phyloP scores from a whole-genome alignment of 2,329 filamentous ascomycete species.

The Ceratocystis destructans region DNA sequence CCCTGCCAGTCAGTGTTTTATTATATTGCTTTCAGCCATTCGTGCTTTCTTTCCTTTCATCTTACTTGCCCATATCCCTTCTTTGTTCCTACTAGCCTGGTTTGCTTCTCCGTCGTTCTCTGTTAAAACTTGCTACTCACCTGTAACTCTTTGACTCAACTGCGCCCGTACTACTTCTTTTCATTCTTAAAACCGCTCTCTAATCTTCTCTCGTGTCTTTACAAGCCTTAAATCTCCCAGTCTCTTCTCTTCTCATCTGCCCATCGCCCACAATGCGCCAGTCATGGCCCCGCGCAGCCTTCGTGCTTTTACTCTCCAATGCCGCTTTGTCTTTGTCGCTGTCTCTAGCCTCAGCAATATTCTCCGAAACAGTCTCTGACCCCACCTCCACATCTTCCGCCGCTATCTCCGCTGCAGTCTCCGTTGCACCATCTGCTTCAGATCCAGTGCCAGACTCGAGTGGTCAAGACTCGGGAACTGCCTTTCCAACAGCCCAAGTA shows the following conservation, averaged over 20 bases:
- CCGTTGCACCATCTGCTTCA: not conserved
- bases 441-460: not conserved
- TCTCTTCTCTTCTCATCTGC: not conserved
- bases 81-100: not conserved
- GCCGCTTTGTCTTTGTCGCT: not conserved
- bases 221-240: not conserved
- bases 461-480: not conserved
- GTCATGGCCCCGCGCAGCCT: conserved; percentile 1
- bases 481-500: conserved; percentile 22
- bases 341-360: not conserved
- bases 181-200: not conserved
- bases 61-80: not conserved
- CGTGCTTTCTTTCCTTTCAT: not conserved
- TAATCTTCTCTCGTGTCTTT: not conserved
- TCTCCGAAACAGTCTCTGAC: not conserved
- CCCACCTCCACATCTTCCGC: conserved; percentile 7
- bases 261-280: conserved; percentile 3
- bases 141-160: not conserved
- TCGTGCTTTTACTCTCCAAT: not conserved
- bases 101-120: not conserved
- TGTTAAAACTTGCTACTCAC: not conserved
- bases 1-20: not conserved
- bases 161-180: not conserved
- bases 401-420: not conserved
- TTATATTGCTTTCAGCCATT: not conserved